Evolutionary conservation across 352 stramenopile species (phyloP).

Genomic region (Phytophthora macrochlamydospora): DNA sequence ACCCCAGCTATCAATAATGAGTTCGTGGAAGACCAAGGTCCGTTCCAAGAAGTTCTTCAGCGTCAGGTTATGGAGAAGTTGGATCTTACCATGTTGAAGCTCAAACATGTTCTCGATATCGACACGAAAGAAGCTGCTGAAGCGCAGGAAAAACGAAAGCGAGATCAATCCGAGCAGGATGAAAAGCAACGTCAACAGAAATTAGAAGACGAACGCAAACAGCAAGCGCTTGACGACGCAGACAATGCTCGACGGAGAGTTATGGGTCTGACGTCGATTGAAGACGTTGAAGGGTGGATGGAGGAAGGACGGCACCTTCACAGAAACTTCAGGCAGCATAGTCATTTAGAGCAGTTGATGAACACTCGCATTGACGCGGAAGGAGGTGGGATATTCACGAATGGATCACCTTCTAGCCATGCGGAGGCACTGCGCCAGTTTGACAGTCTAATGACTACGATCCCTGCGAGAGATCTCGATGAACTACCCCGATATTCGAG

Average conservation of each 20-base stretch:
- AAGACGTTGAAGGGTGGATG: conserved; percentile 50
- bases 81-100: conserved; percentile 65
- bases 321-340: conserved; percentile 1
- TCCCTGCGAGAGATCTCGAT: not conserved
- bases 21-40: conserved; percentile 3
- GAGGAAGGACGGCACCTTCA: conserved; percentile 30
- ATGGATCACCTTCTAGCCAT: not conserved
- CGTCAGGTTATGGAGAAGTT: conserved; percentile 59
- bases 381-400: not conserved
- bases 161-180: conserved; percentile 18
- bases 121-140: conserved; percentile 56
- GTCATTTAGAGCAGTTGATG: conserved; percentile 16
- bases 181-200: conserved; percentile 22
- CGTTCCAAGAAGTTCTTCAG: conserved; percentile 48
- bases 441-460: conserved; percentile 9
- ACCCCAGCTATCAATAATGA: not conserved
- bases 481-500: too few relatives aligned
- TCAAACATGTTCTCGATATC: conserved; percentile 59
- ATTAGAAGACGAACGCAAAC: conserved; percentile 25
- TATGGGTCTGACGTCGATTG: conserved; percentile 54
- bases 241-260: conserved; percentile 44
- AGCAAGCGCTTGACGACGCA: conserved; percentile 39
- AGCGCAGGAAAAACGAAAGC: conserved; percentile 18
- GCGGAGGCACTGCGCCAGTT: conserved; percentile 12
- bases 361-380: conserved; percentile 11